A percentile compares a stretch with the other conserved stretches of the same genome.
These are phyloP conservation scores for Curvularia verruculosa DNA, from an alignment of 2,329 filamentous ascomycete genomes.

Conservation along the genomic window DNA sequence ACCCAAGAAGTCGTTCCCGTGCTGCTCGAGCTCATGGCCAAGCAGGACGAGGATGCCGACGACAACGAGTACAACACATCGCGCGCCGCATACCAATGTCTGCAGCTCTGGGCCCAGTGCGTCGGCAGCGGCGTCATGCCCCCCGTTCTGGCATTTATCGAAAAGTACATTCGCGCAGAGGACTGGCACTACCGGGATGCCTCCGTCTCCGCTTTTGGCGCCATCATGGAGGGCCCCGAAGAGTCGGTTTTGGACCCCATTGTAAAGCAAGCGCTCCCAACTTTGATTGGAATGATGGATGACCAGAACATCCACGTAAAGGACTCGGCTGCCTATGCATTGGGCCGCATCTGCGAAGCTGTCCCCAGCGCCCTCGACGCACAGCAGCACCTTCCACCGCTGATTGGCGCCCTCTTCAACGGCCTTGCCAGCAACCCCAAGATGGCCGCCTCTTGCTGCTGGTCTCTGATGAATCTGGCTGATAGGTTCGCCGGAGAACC, in stretches of 20 bases:
- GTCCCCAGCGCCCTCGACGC: conserved; percentile 92
- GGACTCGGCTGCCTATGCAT: conserved; percentile 93
- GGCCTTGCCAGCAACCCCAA: conserved; percentile 90
- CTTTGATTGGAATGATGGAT: conserved; percentile 91
- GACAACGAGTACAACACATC: conserved; percentile 98
- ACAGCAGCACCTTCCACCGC: conserved; percentile 76
- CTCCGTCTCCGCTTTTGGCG: conserved; percentile 94
- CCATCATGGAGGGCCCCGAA: conserved; percentile 98
- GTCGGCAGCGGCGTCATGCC: conserved; percentile 83
- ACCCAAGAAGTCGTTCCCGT: conserved; percentile 94
- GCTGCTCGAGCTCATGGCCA: conserved; percentile 83
- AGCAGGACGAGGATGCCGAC: conserved; percentile 95
- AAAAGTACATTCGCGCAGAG: conserved; percentile 84
- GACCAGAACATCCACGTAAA: conserved; percentile 88
- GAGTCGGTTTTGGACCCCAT: conserved; percentile 90
- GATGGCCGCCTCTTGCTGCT: conserved; percentile 98
- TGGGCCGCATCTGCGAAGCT: conserved; percentile 93
- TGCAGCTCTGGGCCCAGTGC: conserved; percentile 93
- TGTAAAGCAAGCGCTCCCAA: conserved; percentile 91
- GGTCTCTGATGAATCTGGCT: conserved; percentile 97
- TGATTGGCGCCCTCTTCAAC: conserved; percentile 88
- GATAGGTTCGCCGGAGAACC: conserved; percentile 91
- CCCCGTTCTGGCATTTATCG: conserved; percentile 88
- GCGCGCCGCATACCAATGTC: conserved; percentile 92
- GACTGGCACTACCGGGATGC: conserved; percentile 97